These are phyloP conservation scores for Nicotiana obtusifolia DNA, from an alignment of 257 asterid genomes.

Conservation along the genomic window DNA sequence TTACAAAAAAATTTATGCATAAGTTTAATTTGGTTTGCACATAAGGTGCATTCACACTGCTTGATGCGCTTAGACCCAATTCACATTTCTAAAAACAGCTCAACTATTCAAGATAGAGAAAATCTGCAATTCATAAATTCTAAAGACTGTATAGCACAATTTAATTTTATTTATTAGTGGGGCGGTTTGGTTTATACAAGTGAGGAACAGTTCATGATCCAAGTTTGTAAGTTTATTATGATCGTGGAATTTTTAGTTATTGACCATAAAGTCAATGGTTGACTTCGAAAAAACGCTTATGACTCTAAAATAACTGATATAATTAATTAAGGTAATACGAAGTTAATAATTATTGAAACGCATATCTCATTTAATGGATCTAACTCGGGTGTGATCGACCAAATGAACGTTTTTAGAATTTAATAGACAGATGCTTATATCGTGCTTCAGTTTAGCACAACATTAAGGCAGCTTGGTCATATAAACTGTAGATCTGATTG, in stretches of 20 bases:
- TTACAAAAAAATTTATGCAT: not conserved
- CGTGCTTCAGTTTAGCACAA: not conserved
- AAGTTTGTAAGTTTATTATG: not conserved
- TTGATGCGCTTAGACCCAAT: not conserved
- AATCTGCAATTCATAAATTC: not conserved
- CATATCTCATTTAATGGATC: not conserved
- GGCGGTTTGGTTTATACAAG: no score
- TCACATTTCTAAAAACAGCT: not conserved
- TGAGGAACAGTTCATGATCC: not conserved
- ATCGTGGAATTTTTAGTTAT: not conserved
- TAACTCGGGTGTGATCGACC: not conserved
- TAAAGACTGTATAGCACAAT: not conserved
- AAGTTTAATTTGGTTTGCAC: not conserved
- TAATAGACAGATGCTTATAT: not conserved
- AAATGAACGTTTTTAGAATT: not conserved
- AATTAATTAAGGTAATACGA: not conserved
- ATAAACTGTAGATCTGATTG: not conserved
- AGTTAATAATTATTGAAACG: not conserved
- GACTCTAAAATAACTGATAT: not conserved
- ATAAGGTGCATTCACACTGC: not conserved
- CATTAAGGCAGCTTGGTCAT: not conserved
- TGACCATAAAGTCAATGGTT: not conserved
- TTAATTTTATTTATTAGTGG: no score
- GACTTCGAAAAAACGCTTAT: not conserved
- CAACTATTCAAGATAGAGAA: not conserved